Conservation (phyloP, 257 asterid species). For the Knoxia roxburghii region DNA sequence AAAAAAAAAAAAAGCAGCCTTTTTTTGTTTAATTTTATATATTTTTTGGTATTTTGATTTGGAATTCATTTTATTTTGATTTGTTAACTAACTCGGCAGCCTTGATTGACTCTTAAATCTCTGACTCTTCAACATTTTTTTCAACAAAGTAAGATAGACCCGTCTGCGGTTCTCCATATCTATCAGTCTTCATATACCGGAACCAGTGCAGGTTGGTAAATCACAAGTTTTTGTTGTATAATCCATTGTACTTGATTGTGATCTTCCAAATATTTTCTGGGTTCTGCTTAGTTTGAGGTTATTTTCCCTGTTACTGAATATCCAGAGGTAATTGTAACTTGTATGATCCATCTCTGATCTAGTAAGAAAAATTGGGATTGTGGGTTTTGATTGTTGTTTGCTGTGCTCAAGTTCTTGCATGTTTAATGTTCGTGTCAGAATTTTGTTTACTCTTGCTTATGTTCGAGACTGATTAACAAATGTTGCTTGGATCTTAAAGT, state of each 20-base stretch:
- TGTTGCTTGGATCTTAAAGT: neutral
- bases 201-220: constrained; percentile 6
- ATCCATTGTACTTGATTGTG: neutral
- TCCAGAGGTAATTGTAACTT: constrained; percentile 19
- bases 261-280: constrained; percentile 15
- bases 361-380: neutral
- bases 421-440: neutral
- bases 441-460: neutral
- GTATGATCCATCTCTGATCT: neutral
- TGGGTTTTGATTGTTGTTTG: neutral
- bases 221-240: neutral
- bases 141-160: constrained; percentile 9
- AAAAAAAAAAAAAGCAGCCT: no score
- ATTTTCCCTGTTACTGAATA: constrained; percentile 6
- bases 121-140: neutral
- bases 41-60: no score
- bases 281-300: constrained; percentile 9
- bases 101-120: constrained; percentile 6
- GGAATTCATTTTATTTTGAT: no score
- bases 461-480: neutral
- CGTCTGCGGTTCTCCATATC: neutral
- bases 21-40: no score
- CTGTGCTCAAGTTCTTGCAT: neutral
- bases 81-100: neutral
- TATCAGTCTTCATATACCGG: neutral